Conservation (phyloP, 176 grass and related monocot genomes). For the Paspalum notatum region DNA sequence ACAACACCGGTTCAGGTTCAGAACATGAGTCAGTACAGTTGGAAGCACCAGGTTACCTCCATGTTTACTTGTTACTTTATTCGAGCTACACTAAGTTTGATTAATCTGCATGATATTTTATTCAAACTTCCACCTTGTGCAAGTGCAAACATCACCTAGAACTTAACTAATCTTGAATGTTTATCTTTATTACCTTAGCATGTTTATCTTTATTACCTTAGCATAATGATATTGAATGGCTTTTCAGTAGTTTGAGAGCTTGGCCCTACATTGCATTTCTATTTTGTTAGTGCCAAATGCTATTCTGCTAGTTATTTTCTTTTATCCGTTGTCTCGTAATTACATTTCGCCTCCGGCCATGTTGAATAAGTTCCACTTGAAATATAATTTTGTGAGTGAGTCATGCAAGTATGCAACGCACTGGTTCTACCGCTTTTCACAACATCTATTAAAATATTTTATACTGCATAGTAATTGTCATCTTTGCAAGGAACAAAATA, state of each 20-base stretch:
- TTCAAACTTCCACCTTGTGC: conserved; percentile 14
- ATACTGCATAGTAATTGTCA: conserved; percentile 30
- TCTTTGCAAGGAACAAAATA: not conserved
- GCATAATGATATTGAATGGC: not conserved
- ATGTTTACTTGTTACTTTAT: conserved; percentile 24
- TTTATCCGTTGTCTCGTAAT: not conserved
- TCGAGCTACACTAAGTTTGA: conserved; percentile 16
- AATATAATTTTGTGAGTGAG: conserved; percentile 17
- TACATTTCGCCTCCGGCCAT: conserved; percentile 1
- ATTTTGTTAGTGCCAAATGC: not conserved
- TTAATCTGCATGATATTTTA: not conserved
- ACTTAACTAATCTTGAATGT: conserved; percentile 8
- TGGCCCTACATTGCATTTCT: not conserved
- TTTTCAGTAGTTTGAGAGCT: not conserved
- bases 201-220: not conserved
- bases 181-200: not conserved
- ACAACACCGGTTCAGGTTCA: conserved; percentile 36
- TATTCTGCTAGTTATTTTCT: conserved; percentile 27
- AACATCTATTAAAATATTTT: not conserved
- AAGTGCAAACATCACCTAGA: conserved; percentile 23
- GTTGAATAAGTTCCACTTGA: not conserved
- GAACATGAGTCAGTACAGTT: conserved; percentile 39
- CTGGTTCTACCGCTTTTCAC: not conserved
- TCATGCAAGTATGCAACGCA: conserved; percentile 25
- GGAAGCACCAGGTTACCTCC: conserved; percentile 47